Evolutionary conservation across 208 protist genomes (phyloP), one percentile per base, ranked within the genome.

Genomic region (Wallacemonas rigidus): DNA sequence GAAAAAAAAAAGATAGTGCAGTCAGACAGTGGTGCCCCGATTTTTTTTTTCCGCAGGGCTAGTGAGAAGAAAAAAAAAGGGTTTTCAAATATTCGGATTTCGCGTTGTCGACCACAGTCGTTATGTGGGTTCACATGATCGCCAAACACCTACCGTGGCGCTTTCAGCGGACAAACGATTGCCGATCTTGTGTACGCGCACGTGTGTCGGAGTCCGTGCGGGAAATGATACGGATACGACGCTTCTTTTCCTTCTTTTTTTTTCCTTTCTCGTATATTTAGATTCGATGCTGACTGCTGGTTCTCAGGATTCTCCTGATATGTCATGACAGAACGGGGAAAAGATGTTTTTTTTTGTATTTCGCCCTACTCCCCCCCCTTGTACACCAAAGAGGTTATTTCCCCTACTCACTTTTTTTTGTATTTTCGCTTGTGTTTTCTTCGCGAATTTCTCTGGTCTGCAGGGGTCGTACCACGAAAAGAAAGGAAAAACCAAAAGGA

Each of bases 311-410:
- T 26, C 26, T 26, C 26, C 26, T 26, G 26, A 26, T 26, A 26
- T 26, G 26, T 26, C 26, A 26, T 26, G 26, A 26, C 26, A 26
- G 26, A 26, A 26, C 45, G 45, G 12, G 12, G 12, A 50, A 12
- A 50, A 50, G 45, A 12, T 15, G 11, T 58, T 26, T 58, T 36
- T 58, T 58, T 58, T n/a, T 7, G 11, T 53, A 53, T 58, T 15
- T 51, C 43, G 36, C 14, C 65, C 40, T 39, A 17, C 40, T 62
- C 41, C 17, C 15, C 15, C 61, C 45, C 40, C 17, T 50, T 57
- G 44, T 77, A 69, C 65, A 67, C 58, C 64, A 50, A 65, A 65
- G 60, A 65, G 60, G 14, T 58, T 71, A 17, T 63, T 57, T 72
- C 50, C 51, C 43, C 51, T 69, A 67, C 40, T 50, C 51, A 70